Percentiles rank a stretch among this genome's conserved stretches.
Conservation (phyloP, 148 eudicot species). For the Rhododendron kiyosumense region DNA sequence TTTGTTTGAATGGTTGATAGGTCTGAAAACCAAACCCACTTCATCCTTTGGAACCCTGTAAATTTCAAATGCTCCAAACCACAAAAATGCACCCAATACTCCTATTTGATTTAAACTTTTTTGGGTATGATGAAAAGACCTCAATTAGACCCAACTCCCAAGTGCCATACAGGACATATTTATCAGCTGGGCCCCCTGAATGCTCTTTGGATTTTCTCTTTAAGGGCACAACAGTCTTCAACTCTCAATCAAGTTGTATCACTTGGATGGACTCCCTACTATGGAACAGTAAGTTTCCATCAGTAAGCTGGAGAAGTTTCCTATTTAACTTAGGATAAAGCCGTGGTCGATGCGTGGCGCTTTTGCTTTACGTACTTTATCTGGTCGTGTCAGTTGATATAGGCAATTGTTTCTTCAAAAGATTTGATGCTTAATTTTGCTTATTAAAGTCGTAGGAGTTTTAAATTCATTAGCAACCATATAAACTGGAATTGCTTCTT, state of each 20-base stretch:
- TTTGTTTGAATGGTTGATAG: background rate
- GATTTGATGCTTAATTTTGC: background rate
- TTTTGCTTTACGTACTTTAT: background rate
- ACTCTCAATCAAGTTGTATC: background rate
- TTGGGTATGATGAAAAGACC: background rate
- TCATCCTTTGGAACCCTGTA: background rate
- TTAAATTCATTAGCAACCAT: background rate
- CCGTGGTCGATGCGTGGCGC: background rate
- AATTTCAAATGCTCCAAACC: background rate
- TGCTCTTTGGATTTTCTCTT: background rate
- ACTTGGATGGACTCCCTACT: background rate
- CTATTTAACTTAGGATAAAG: background rate
- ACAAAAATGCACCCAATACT: background rate
- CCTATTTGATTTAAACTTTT: background rate
- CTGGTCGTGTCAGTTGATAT: background rate
- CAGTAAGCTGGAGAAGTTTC: background rate
- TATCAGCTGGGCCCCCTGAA: background rate
- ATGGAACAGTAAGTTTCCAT: background rate
- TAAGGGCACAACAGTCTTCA: background rate
- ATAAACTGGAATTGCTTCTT: background rate
- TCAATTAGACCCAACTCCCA: background rate
- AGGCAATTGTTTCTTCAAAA: background rate
- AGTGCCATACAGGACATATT: background rate
- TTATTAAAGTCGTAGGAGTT: background rate
- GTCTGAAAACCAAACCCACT: background rate